Evolutionary conservation across 306 rosid genomes (phyloP), one percentile per base, ranked within the genome.

Genomic region (Fragaria iinumae): DNA sequence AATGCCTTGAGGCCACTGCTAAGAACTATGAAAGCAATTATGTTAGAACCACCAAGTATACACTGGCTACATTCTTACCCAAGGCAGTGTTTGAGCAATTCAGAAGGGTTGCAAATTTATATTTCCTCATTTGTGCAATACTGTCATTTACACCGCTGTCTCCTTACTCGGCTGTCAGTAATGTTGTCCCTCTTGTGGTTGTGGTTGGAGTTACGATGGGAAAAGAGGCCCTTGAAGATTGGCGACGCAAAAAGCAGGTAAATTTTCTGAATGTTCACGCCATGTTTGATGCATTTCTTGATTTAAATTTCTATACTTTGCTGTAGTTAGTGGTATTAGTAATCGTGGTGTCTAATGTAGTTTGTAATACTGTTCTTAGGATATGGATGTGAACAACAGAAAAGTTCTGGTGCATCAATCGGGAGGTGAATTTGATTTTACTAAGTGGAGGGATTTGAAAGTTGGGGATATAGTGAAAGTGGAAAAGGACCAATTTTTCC

Each of bases 381-480:
- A 96, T 83, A 85, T 93, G 48, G 99, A 96, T 80, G 80, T 91
- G 87, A 96, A 96, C 86, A 96, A 96, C 83, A 85, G 99, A 77
- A 86, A 84, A 80, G 94, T 93, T 77, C 87, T 86, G 78, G 88
- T 89, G 74, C 96, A 92, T 85, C 4, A 38, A 25, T 90, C 91
- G 47, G 90, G 69, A 65, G 97, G 91, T 8, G 76, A 18, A 75
- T 96, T 92, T 74, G 88, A 82, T 9, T 3, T 44, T 57, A 76
- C 88, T n/a, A 92, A 89, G 83, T 96, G 99, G 99, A 92, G 77
- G 89, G 92, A 92, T 76, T 88, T 96, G 84, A 89, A 69, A 82
- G 97, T 91, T 81, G 99, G 99, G 56, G 97, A 96, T 62, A 60
- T 96, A 49, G 97, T 96, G 74, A 96, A 84, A 79, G 99, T 96